These are phyloP conservation scores for Colletotrichum sp. DNA, from an alignment of 2,329 filamentous ascomycete species.

Conservation along the genomic window DNA sequence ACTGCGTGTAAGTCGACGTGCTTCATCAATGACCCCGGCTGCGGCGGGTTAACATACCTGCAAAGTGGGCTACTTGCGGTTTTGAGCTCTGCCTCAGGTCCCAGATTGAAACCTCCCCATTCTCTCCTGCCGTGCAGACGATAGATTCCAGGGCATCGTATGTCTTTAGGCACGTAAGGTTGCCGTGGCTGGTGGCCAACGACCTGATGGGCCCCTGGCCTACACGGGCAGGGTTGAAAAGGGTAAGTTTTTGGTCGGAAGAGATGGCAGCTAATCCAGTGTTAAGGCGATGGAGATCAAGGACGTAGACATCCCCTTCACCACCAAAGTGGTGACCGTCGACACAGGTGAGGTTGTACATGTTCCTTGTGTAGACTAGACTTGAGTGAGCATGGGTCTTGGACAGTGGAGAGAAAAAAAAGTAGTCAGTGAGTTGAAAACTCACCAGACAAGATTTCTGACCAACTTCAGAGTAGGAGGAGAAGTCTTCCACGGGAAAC, in stretches of 20 bases:
- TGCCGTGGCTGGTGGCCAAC: conserved; percentile 60
- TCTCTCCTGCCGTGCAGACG: conserved; percentile 73
- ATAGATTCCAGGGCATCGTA: conserved; percentile 57
- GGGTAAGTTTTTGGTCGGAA: conserved; percentile 72
- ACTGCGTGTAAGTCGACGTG: conserved; percentile 21
- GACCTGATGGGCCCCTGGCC: conserved; percentile 52
- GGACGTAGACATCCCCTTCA: conserved; percentile 57
- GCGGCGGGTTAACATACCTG: conserved; percentile 40
- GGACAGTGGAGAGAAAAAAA: neutral
- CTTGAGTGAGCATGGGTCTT: conserved; percentile 1
- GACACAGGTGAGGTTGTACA: conserved; percentile 46
- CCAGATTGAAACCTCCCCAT: conserved; percentile 71
- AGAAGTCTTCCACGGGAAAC: neutral
- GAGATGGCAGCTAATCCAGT: conserved; percentile 65
- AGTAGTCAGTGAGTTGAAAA: neutral
- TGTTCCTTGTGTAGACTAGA: conserved; percentile 22
- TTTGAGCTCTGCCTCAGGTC: conserved; percentile 58
- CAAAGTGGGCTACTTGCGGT: conserved; percentile 48
- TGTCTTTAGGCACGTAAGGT: conserved; percentile 66
- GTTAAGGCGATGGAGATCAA: conserved; percentile 58
- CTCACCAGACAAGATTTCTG: neutral
- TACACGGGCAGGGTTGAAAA: conserved; percentile 67
- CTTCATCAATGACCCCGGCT: neutral
- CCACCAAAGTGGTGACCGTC: conserved; percentile 44
- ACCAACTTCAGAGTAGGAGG: neutral